These are phyloP conservation scores for Smallanthus sonchifolius DNA, from an alignment of 129 eudicot species.

Conservation along the genomic window DNA sequence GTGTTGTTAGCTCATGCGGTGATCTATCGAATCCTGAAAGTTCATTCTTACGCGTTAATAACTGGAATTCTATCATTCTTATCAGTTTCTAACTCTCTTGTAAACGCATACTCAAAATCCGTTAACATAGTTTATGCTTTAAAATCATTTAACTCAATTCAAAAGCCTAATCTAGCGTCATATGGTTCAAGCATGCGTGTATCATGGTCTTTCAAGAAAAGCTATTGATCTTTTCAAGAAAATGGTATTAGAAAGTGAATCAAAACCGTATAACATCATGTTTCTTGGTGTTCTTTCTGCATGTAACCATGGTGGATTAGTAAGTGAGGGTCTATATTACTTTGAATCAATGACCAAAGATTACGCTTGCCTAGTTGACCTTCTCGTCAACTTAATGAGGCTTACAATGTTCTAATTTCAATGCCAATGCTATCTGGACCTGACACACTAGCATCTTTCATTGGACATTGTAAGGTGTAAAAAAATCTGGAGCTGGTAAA, in stretches of 20 bases:
- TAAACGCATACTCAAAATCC: constrained; percentile 48
- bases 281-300: constrained; percentile 70
- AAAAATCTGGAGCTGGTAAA: constrained; percentile 45
- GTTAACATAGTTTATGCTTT: constrained; percentile 42
- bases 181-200: constrained; percentile 58
- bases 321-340: constrained; percentile 51
- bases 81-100: constrained; percentile 47
- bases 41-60: constrained; percentile 45
- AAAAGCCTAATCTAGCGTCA: constrained; percentile 48
- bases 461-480: constrained; percentile 55
- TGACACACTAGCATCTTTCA: constrained; percentile 50
- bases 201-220: constrained; percentile 46
- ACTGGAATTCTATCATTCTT: constrained; percentile 25
- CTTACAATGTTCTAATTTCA: constrained; percentile 33
- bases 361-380: constrained; percentile 63
- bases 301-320: constrained; percentile 61
- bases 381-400: constrained; percentile 52
- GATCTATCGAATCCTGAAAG: constrained; percentile 35
- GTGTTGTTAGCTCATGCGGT: constrained; percentile 61
- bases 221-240: constrained; percentile 44
- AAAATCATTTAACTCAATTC: constrained; percentile 35
- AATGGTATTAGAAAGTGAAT: constrained; percentile 27
- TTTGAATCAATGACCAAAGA: constrained; percentile 45
- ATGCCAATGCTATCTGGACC: constrained; percentile 45
- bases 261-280: constrained; percentile 46